Base-by-base conservation (phyloP, 495 filamentous ascomycete genomes). In the Aspergillus incahuasiensis region DNA sequence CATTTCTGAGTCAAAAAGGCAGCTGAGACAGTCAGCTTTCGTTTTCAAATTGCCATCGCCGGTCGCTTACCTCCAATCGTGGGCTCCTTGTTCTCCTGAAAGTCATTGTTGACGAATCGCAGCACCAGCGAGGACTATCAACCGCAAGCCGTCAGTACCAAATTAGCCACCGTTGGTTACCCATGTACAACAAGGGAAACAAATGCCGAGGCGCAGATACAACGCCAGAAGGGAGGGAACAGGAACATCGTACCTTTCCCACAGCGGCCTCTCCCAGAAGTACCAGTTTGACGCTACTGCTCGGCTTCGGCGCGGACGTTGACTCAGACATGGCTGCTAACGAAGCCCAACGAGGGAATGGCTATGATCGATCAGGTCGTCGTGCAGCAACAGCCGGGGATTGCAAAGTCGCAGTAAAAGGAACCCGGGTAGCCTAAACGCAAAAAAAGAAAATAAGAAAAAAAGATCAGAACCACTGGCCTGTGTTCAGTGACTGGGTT, bases 21-120 rank as follows among this genome's bases (percentile, higher is more conserved):
- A 63, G 94, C 94, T 97, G 70, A 48, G 34, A 19, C 16, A 32
- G 68, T 75, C 68, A 73, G 72, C 53, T 43, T 28, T 18, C n/a
- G 19, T 28, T 1, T 6, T 21, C 20, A 13, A 16, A 45, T 49
- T 30, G 46, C 38, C 43, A 42, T 52, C 35, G 12, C 38, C 38
- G 52, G 57, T 51, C 52, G 53, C 84, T 66, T 83, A 95, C 92
- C 92, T 79, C 94, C 94, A 78, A 98, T 98, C 50, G 94, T 98
- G 42, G 94, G 94, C 68, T 98, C 94, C 79, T 98, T 98, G 72
- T 98, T 98, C 74, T 97, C 95, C 78, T 98, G 94, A 66, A 97
- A 98, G 75, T 97, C 94, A 76, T 98, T 92, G 82, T 97, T 98
- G 68, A 98, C 94, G 70, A 98, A 98, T 64, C 94, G 90, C 62